phyloP scores from a whole-genome alignment of 768 basidiomycete species.

The Agaricus bisporus region DNA sequence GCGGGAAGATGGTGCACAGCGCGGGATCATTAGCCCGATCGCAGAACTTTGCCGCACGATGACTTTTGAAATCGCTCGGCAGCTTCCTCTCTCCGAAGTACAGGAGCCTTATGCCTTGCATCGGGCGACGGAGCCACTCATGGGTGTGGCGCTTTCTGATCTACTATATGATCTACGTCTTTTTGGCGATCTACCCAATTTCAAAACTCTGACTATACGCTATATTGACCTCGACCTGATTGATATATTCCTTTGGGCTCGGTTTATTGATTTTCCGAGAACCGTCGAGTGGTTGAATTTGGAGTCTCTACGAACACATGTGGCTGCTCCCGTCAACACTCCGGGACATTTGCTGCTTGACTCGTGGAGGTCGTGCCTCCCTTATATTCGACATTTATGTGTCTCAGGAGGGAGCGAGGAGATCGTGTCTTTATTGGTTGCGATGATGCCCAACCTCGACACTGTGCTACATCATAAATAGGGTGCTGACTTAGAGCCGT shows the following conservation, averaged over 20 bases:
- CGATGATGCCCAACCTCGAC: background rate
- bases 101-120: background rate
- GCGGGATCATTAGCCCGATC: background rate
- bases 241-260: conserved; percentile 17
- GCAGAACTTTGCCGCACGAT: conserved; percentile 6
- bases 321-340: background rate
- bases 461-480: background rate
- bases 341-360: background rate
- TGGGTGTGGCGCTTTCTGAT: conserved; percentile 14
- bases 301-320: conserved; percentile 11
- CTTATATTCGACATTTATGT: conserved; percentile 4
- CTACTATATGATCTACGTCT: conserved; percentile 16
- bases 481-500: background rate
- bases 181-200: conserved; percentile 14
- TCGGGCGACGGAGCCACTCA: conserved; percentile 8
- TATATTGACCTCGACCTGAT: conserved; percentile 16
- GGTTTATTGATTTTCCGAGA: conserved; percentile 16
- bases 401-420: conserved; percentile 8
- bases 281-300: conserved; percentile 13
- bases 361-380: conserved; percentile 2
- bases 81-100: background rate
- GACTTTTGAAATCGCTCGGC: conserved; percentile 9
- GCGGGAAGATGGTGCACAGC: conserved; percentile 1
- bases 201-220: conserved; percentile 16
- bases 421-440: conserved; percentile 1